phyloP scores from a whole-genome alignment of 495 filamentous ascomycete genomes.

The Aspergillus coremiiformis region DNA sequence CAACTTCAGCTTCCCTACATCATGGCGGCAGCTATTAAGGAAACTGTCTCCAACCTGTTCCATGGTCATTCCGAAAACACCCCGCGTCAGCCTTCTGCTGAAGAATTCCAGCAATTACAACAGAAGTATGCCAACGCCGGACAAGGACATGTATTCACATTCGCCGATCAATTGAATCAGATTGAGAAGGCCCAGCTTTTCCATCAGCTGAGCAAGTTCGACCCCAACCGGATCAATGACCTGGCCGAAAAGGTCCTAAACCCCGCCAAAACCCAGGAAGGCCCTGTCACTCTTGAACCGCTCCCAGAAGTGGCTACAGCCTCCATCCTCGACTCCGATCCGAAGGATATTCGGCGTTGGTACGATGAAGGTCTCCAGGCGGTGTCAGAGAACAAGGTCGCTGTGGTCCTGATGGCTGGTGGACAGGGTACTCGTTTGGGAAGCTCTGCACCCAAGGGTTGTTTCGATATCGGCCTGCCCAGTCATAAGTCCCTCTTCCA shows the following conservation, averaged over 20 bases:
- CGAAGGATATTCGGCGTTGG: conserved; percentile 74
- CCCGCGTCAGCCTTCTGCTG: conserved; percentile 58
- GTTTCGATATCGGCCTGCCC: conserved; percentile 89
- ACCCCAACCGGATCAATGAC: conserved; percentile 76
- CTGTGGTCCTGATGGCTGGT: conserved; percentile 93
- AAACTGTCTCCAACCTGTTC: conserved; percentile 50
- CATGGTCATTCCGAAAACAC: conserved; percentile 40
- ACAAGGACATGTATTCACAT: conserved; percentile 88
- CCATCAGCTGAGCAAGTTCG: conserved; percentile 71
- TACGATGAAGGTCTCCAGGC: conserved; percentile 75
- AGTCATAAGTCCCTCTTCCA: conserved; percentile 94
- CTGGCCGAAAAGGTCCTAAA: conserved; percentile 75
- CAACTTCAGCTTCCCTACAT: conserved; percentile 6
- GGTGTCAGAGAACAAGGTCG: conserved; percentile 84
- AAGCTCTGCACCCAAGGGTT: conserved; percentile 92
- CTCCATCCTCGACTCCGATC: conserved; percentile 84
- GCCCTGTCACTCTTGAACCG: conserved; percentile 64
- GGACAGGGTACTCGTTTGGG: conserved; percentile 93
- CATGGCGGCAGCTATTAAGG: conserved; percentile 42
- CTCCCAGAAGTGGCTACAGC: conserved; percentile 83
- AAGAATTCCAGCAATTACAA: conserved; percentile 66
- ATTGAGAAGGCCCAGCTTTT: conserved; percentile 72
- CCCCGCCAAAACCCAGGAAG: conserved; percentile 51
- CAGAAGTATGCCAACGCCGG: conserved; percentile 69
- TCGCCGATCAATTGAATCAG: conserved; percentile 69